These are phyloP conservation scores for Tetragonia tetragonoides DNA, from an alignment of 148 eudicot genomes.

Conservation along the genomic window DNA sequence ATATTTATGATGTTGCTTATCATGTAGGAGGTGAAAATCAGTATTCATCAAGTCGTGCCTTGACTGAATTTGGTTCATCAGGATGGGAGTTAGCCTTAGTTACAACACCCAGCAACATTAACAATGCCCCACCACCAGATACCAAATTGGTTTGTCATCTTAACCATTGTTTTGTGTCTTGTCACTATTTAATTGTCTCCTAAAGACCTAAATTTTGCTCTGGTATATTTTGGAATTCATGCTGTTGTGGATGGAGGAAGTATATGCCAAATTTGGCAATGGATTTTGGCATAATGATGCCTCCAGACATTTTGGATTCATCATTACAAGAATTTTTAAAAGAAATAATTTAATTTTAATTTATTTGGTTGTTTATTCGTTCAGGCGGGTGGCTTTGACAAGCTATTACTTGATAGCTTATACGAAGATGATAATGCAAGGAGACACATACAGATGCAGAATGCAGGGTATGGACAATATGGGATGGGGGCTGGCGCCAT, in stretches of 20 bases:
- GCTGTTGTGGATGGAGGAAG: too few species aligned
- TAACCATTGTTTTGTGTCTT: not conserved
- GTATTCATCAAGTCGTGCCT: constrained; percentile 36
- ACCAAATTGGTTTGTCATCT: constrained; percentile 60
- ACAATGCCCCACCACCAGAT: constrained; percentile 30
- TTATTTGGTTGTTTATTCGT: not conserved
- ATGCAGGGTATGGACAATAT: constrained; percentile 64
- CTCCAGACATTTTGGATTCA: too few species aligned
- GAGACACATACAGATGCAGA: constrained; percentile 69
- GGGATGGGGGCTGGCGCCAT: constrained; percentile 37
- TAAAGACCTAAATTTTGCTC: too few species aligned
- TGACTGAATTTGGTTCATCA: constrained; percentile 55
- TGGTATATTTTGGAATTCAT: too few species aligned
- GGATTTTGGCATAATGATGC: too few species aligned
- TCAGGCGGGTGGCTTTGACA: constrained; percentile 88
- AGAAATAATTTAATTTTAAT: too few species aligned
- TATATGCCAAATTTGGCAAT: too few species aligned
- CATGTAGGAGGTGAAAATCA: constrained; percentile 51
- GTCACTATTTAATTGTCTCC: not conserved
- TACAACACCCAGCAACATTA: constrained; percentile 68
- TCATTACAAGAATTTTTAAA: too few species aligned
- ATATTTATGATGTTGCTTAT: constrained; percentile 3
- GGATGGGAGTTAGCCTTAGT: constrained; percentile 98
- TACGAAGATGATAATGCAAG: constrained; percentile 81
- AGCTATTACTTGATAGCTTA: constrained; percentile 79